Evolutionary conservation across 768 basidiomycete genomes (phyloP), one percentile per base, ranked within the genome.

Genomic region (Amylocystis lapponica): DNA sequence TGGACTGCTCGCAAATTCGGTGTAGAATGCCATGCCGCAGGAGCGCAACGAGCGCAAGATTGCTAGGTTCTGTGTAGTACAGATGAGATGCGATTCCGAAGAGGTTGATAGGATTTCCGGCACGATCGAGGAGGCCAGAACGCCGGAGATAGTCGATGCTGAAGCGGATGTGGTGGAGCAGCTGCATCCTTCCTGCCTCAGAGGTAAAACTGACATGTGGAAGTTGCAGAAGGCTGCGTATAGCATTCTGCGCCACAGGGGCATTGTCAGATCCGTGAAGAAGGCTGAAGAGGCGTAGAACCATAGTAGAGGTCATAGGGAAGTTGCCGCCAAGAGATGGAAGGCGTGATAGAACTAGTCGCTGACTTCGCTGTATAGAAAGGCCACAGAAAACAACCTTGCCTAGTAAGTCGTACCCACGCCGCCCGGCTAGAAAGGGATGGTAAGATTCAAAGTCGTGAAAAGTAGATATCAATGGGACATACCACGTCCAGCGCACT

Each of bases 301-400:
- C 67, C 51, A 85, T 72, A 0, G 83, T 86, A 2, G 79, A 74
- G 0, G 81, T 81, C 21, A 85, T 52, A 0, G 83, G 84, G 61
- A 83, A 86, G 44, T 70, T 75, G 14, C 79, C 81, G 26, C 73
- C 70, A 4, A 85, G 68, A 11, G 74, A 69, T 4, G 81, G 85
- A 19, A 81, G 66, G 51, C 68, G 75, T 13, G 85, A 86, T 1
- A 84, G 60, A 5, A 80, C 65, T 20, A 87, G 63, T 21, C 82
- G 74, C 48, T 82, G 76, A 3, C 83, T 75, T 30, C 81, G 70
- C 45, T 80, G 75, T 55, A 81, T 69, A 3, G 81, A 61, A 6
- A 86, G 56, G 19, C 82, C 83, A 52, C 81, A 84, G 64, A 87
- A 86, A 2, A 86, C 67, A 29, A 86, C 83, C 40, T 81, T 81